Evolutionary conservation across 1,284 basidiomycete species (phyloP), one percentile per base, ranked within the genome.

Genomic region (Ganoderma multipileum): DNA sequence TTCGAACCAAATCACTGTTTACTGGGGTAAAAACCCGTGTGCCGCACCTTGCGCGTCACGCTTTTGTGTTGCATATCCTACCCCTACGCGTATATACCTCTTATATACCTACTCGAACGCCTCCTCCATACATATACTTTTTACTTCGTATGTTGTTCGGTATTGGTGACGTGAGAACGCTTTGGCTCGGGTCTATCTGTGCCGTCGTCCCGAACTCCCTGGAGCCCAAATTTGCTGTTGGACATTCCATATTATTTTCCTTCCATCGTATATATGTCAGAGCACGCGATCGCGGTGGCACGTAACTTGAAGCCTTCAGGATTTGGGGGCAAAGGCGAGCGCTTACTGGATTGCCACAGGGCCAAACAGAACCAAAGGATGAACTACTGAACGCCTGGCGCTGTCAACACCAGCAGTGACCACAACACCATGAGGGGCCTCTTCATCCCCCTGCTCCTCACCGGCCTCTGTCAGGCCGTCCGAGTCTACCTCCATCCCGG

Each of bases 401-500:
- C 54, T 36, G 52, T 26, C 28, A 39, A 28, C 63, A 65, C 67
- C 30, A 44, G 28, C 66, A 68, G 65, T 68, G 64, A 69, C 70
- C 64, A 55, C 60, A 59, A 50, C 70, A 65, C 61, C 69, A 82
- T 82, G 81, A 75, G 75, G 68, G 72, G 74, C 62, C 62, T 78
- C 28, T 65, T 77, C 54, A 69, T 73, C 47, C 75, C 76, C 55
- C 65, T 78, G 39, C 65, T 81, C 54, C 79, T 79, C 66, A 70
- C 73, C 28, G 72, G 79, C 57, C 68, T 82, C 28, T 75, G 77
- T 20, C 77, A 76, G 67, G 87, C 89, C 44, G 81, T 87, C 9
- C 71, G 75, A 58, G 74, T 92, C 8, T 92, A 89, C 75, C 79
- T 91, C 12, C 83, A 83, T 65, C 83, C 84, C 18, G 71, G 77